phyloP scores from a whole-genome alignment of 108 stramenopile genomes.

The Bacterosira constricta region DNA sequence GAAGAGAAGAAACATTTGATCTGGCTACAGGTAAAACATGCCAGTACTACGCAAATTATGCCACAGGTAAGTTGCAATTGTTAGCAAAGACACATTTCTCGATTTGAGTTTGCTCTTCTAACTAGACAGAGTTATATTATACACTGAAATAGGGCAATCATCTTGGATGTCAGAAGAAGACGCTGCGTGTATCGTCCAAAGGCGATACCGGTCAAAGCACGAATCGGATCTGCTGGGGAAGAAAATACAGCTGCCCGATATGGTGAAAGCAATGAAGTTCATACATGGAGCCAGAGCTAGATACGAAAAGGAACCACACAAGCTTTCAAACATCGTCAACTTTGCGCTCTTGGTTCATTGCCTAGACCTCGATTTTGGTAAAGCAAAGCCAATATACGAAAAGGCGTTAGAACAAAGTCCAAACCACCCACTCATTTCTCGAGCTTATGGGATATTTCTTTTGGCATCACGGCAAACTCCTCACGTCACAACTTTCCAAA shows the following conservation, averaged over 20 bases:
- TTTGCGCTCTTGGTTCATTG: slow-evolving; percentile 54
- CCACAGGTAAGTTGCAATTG: slow-evolving; percentile 12
- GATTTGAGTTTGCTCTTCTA: background rate
- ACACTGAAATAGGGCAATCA: too few relatives aligned
- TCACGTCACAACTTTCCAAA: slow-evolving; percentile 36
- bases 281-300: slow-evolving; percentile 46
- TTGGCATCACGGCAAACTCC: slow-evolving; percentile 50
- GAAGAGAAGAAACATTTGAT: slow-evolving; percentile 30
- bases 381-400: slow-evolving; percentile 54
- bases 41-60: slow-evolving; percentile 41
- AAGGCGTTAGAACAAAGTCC: slow-evolving; percentile 51
- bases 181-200: slow-evolving; percentile 55
- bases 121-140: too few relatives aligned
- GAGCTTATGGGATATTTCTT: slow-evolving; percentile 56
- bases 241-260: slow-evolving; percentile 33
- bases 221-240: slow-evolving; percentile 42
- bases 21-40: slow-evolving; percentile 23
- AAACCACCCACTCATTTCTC: slow-evolving; percentile 56
- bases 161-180: slow-evolving; percentile 58
- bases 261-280: slow-evolving; percentile 54
- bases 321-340: slow-evolving; percentile 64
- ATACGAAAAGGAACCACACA: slow-evolving; percentile 53
- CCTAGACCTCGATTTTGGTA: slow-evolving; percentile 41
- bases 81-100: background rate
- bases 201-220: slow-evolving; percentile 47